Conservation (phyloP, 306 rosid species). For the Psophocarpus tetragonolobus region DNA sequence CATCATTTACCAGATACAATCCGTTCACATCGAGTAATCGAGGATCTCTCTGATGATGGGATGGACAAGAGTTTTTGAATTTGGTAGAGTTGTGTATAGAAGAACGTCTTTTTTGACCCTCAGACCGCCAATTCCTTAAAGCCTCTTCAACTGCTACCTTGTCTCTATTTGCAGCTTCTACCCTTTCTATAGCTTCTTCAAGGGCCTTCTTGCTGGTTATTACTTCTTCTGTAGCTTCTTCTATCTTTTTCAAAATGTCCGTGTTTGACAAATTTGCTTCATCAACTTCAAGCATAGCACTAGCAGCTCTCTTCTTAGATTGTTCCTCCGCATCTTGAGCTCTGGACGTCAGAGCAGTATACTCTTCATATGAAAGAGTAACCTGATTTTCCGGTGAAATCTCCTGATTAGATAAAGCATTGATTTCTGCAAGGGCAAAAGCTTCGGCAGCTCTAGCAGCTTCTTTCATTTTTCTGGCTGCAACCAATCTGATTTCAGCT, state of each 20-base stretch:
- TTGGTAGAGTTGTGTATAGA: constrained; percentile 54
- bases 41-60: constrained; percentile 56
- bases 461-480: constrained; percentile 84
- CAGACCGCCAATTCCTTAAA: constrained; percentile 79
- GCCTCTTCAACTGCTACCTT: constrained; percentile 86
- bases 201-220: constrained; percentile 61
- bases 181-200: constrained; percentile 83
- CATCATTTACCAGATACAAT: constrained; percentile 50
- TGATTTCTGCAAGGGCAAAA: constrained; percentile 69
- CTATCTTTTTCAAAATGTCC: constrained; percentile 62
- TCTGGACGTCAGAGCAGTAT: constrained; percentile 54
- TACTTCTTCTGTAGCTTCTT: constrained; percentile 76
- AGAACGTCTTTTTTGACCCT: constrained; percentile 60
- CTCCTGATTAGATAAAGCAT: constrained; percentile 45
- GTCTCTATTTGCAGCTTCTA: constrained; percentile 78
- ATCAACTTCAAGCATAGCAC: constrained; percentile 75
- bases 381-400: constrained; percentile 37
- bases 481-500: constrained; percentile 75
- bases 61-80: constrained; percentile 62
- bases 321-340: constrained; percentile 66
- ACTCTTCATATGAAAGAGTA: constrained; percentile 75
- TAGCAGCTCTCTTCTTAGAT: constrained; percentile 56
- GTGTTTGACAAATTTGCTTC: constrained; percentile 57
- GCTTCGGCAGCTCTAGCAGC: constrained; percentile 90
- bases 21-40: constrained; percentile 69